Conservation (phyloP, 2,329 filamentous ascomycete species). For the Endocalyx cinctus region DNA sequence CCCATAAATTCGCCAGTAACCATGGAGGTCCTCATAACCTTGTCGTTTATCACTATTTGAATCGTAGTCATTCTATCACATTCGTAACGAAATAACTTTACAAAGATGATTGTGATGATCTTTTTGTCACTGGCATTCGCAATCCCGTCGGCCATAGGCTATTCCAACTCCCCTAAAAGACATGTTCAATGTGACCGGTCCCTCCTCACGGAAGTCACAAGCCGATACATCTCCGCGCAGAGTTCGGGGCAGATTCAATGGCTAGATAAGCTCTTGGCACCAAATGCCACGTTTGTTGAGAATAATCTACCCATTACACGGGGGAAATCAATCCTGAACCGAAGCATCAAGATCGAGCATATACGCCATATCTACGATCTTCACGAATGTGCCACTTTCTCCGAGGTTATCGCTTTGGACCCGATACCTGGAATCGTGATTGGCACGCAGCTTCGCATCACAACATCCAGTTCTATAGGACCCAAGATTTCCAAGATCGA, state of each 20-base stretch:
- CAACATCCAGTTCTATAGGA: conserved; percentile 1
- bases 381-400: conserved; percentile 17
- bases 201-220: conserved; percentile 18
- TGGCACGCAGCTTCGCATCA: conserved; percentile 24
- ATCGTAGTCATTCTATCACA: too few species aligned
- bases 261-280: conserved; percentile 9
- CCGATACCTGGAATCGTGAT: conserved; percentile 15
- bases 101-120: too few species aligned
- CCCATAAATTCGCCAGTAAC: too few species aligned
- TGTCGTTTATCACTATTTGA: too few species aligned
- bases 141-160: too few species aligned
- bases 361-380: conserved; percentile 19
- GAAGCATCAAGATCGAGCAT: conserved; percentile 9
- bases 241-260: conserved; percentile 15
- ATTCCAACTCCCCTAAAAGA: too few species aligned
- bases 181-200: conserved; percentile 15
- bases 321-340: conserved; percentile 6
- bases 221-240: conserved; percentile 19
- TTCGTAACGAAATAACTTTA: too few species aligned
- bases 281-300: conserved; percentile 12
- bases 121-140: too few species aligned
- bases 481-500: conserved; percentile 19
- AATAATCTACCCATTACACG: conserved; percentile 9
- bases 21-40: too few species aligned
- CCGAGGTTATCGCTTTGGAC: conserved; percentile 9